Evolutionary conservation across 2,329 filamentous ascomycete species (phyloP), one percentile per base, ranked within the genome.

Genomic region (Canariomyces notabilis): DNA sequence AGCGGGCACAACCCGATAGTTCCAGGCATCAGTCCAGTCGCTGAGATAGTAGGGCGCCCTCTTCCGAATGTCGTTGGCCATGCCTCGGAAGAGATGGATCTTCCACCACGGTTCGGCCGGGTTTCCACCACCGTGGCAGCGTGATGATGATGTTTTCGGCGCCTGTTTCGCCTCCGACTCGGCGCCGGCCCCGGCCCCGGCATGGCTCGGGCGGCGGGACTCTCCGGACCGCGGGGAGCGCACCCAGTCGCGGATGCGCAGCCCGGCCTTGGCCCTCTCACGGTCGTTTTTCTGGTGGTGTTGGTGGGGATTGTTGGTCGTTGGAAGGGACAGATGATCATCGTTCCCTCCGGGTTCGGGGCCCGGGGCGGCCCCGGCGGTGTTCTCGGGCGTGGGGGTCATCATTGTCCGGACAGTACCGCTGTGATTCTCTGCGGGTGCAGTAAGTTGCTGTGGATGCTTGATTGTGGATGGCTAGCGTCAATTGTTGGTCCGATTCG

Each of bases 11-110:
- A 95, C 87, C 44, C 89, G 80, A 69, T 95, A 95, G 62, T 94
- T 86, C 87, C 87, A 93, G 1, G 89, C 89, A 70, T 95, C 89
- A 15, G 64, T 72, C 86, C 86, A 94, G 65, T 95, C 89, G 65
- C 84, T 90, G 67, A 70, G 72, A 61, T 93, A 95, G 62, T 77
- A 94, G 1, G 89, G 89, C 6, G 76, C 76, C 52, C 89, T 72
- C 48, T 87, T 80, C 54, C 80, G 80, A 26, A 94, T 60, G 66
- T 95, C 89, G 60, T 87, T 82, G 48, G 82, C 64, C 80, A 95
- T 94, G 59, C 89, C 89, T 31, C 79, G 79, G 64, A 91, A 91
- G 40, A 85, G 71, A 40, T 75, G 75, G 19, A 90, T 77, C 60
- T 77, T 84, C 83, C 85, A 93, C 87, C 87, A 91, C 8, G 37